Conservation (phyloP, 768 basidiomycete genomes). For the Lactarius akahatsu region DNA sequence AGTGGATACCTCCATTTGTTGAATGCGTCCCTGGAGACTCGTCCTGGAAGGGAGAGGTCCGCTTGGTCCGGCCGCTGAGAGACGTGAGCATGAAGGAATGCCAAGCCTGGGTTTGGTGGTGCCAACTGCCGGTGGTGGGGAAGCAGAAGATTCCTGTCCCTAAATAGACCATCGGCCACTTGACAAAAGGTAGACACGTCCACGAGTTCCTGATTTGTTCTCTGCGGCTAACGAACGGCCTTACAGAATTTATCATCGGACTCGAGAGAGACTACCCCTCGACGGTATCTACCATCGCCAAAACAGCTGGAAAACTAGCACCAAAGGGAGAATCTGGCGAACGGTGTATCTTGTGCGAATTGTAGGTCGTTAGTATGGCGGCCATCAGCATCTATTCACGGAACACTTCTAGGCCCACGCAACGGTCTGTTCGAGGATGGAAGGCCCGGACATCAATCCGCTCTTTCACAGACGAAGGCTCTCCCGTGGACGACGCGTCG, state of each 20-base stretch:
- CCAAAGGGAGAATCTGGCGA: constrained; percentile 55
- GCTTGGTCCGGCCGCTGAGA: constrained; percentile 63
- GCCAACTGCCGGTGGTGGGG: constrained; percentile 52
- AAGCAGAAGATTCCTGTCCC: constrained; percentile 46
- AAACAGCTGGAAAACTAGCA: constrained; percentile 75
- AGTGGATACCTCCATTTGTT: constrained; percentile 48
- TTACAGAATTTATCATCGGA: constrained; percentile 72
- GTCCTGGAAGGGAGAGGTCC: constrained; percentile 37
- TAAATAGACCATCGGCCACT: constrained; percentile 56
- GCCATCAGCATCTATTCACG: constrained; percentile 3
- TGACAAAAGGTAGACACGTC: constrained; percentile 60
- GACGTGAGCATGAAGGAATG: constrained; percentile 82
- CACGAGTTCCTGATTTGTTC: not conserved
- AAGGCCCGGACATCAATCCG: constrained; percentile 72
- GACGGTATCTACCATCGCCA: constrained; percentile 79
- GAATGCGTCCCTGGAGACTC: constrained; percentile 22
- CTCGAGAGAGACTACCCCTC: constrained; percentile 83
- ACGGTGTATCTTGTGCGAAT: constrained; percentile 61
- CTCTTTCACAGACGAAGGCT: constrained; percentile 40
- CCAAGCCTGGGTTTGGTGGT: constrained; percentile 76
- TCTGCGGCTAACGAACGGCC: not conserved
- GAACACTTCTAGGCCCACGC: constrained; percentile 51
- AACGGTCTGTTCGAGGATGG: constrained; percentile 67
- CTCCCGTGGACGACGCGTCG: constrained; percentile 8
- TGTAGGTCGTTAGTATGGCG: constrained; percentile 40